Conservation (phyloP, 179 eudicot species). For the Pouteria campechiana region DNA sequence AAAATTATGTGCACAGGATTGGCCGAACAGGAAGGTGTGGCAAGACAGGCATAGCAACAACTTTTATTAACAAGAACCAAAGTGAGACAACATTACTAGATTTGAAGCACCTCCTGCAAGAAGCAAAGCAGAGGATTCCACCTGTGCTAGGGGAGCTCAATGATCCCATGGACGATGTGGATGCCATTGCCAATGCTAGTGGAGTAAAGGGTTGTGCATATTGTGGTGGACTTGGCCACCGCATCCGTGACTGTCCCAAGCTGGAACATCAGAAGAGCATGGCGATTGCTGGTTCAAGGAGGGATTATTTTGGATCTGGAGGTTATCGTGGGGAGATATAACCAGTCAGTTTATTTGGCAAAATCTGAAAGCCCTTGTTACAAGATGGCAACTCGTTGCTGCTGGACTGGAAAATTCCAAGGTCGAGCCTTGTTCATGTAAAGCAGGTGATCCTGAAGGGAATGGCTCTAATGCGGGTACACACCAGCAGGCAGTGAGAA, state of each 20-base stretch:
- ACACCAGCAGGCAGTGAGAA: no score
- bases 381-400: no score
- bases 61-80: conserved; percentile 82
- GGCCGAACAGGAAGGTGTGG: conserved; percentile 94
- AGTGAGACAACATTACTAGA: conserved; percentile 83
- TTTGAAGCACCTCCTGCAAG: conserved; percentile 77
- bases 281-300: conserved; percentile 57
- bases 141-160: conserved; percentile 78
- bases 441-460: no score
- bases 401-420: no score
- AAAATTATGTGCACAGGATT: conserved; percentile 84
- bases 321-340: conserved; percentile 86
- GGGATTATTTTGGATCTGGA: conserved; percentile 80
- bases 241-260: conserved; percentile 73
- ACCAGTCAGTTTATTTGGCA: no score
- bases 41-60: conserved; percentile 91
- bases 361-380: no score
- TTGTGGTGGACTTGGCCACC: conserved; percentile 87
- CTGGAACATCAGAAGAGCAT: conserved; percentile 65
- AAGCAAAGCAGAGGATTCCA: conserved; percentile 90
- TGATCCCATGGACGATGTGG: conserved; percentile 73
- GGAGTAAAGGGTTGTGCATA: conserved; percentile 81
- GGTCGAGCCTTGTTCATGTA: no score
- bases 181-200: conserved; percentile 47
- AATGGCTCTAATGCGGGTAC: no score